Conservation (phyloP, 768 basidiomycete species). For the Podaxis sp. region DNA sequence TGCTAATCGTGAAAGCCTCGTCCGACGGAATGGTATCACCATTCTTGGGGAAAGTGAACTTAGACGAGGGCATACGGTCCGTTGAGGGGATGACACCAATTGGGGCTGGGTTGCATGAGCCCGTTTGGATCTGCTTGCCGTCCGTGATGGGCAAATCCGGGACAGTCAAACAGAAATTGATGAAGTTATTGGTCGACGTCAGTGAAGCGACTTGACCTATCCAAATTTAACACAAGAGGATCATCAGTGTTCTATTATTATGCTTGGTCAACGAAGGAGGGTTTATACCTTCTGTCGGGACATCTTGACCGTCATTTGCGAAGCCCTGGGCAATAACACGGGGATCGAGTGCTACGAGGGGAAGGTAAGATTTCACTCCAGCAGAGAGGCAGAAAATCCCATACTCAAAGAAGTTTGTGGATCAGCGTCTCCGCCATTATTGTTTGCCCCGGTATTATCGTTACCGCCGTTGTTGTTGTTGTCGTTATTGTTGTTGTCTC, state of each 20-base stretch:
- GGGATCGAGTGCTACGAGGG: slow-evolving; percentile 48
- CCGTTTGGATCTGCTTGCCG: slow-evolving; percentile 43
- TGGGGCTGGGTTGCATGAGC: slow-evolving; percentile 53
- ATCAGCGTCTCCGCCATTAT: slow-evolving; percentile 19
- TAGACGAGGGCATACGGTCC: slow-evolving; percentile 44
- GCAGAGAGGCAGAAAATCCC: slow-evolving; percentile 6
- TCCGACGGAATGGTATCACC: slow-evolving; percentile 36
- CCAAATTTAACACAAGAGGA: background rate
- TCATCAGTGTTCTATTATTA: background rate
- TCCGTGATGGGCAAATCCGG: slow-evolving; percentile 49
- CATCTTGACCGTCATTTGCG: slow-evolving; percentile 47
- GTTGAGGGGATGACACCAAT: slow-evolving; percentile 48
- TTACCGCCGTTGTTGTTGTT: slow-evolving; percentile 20
- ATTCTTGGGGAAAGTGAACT: slow-evolving; percentile 45
- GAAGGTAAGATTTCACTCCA: slow-evolving; percentile 5
- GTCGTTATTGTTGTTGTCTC: slow-evolving; percentile 20
- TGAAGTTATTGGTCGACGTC: slow-evolving; percentile 64
- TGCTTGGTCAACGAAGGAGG: background rate
- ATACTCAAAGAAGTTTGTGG: slow-evolving; percentile 46
- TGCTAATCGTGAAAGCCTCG: slow-evolving; percentile 46
- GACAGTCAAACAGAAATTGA: slow-evolving; percentile 51
- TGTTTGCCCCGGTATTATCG: slow-evolving; percentile 5
- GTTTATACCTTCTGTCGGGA: slow-evolving; percentile 34
- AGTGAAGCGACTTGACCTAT: slow-evolving; percentile 49
- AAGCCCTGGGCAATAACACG: slow-evolving; percentile 49